phyloP scores from a whole-genome alignment of 331 rosid genomes.

The Stylosanthes scabra region DNA sequence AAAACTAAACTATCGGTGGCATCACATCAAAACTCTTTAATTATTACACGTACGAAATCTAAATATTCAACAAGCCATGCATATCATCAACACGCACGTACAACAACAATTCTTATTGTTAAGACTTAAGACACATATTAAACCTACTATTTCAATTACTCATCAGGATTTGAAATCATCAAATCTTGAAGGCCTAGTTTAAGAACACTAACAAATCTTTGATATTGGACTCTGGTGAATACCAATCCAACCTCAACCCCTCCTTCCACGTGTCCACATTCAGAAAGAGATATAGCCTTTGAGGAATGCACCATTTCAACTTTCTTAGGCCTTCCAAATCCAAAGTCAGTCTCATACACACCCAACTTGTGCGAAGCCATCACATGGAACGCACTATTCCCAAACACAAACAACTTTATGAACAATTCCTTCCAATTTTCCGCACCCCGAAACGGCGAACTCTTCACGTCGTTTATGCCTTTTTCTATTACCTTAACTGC shows the following conservation, averaged over 20 bases:
- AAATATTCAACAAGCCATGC: too few relatives aligned
- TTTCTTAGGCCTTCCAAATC: conserved; percentile 49
- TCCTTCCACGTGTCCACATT: conserved; percentile 40
- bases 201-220: conserved; percentile 24
- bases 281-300: conserved; percentile 46
- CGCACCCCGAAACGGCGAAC: conserved; percentile 35
- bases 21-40: too few relatives aligned
- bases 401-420: conserved; percentile 25
- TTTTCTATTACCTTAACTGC: conserved; percentile 37
- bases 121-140: too few relatives aligned
- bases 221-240: conserved; percentile 13
- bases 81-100: too few relatives aligned
- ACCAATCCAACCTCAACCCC: conserved; percentile 54
- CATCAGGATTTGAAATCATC: too few relatives aligned
- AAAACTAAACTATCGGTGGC: too few relatives aligned
- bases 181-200: conserved; percentile 27
- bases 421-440: conserved; percentile 42
- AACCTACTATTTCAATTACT: too few relatives aligned
- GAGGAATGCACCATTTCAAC: conserved; percentile 48
- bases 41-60: too few relatives aligned
- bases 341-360: conserved; percentile 50
- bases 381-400: conserved; percentile 24
- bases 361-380: conserved; percentile 48
- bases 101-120: too few relatives aligned
- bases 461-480: conserved; percentile 31